phyloP scores from a whole-genome alignment of 371 early-diverging fungal species.

The Circinella minor region DNA sequence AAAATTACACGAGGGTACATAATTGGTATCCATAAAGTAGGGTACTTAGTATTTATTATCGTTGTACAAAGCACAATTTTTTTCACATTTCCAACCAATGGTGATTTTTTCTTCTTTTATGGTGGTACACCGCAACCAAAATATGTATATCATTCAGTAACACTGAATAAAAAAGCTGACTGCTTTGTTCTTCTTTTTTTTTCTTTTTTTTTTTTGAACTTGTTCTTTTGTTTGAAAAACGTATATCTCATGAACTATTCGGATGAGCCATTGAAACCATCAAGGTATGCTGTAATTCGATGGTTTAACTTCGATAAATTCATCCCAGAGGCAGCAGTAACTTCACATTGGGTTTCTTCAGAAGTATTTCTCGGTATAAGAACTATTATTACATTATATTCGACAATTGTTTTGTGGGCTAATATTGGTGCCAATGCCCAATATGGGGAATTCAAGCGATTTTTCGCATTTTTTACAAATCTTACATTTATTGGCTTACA shows the following conservation, averaged over 20 bases:
- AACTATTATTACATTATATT: constrained; percentile 39
- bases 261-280: constrained; percentile 27
- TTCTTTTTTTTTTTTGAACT: not conserved
- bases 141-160: not conserved
- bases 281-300: constrained; percentile 36
- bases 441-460: constrained; percentile 20
- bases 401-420: constrained; percentile 47
- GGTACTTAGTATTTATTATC: not conserved
- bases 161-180: not conserved
- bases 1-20: too few species aligned
- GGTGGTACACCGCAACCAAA: not conserved
- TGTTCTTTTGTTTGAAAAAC: not conserved
- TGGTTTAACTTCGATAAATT: constrained; percentile 58
- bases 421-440: constrained; percentile 38
- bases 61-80: not conserved
- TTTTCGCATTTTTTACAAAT: constrained; percentile 55
- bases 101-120: not conserved
- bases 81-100: constrained; percentile 1
- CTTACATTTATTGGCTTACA: constrained; percentile 58
- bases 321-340: constrained; percentile 57
- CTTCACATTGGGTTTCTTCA: constrained; percentile 55
- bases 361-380: constrained; percentile 49
- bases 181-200: not conserved
- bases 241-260: not conserved
- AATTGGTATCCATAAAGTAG: too few species aligned